These are phyloP conservation scores for Fusarium duplospermum DNA, from an alignment of 2,329 filamentous ascomycete species.

Conservation along the genomic window DNA sequence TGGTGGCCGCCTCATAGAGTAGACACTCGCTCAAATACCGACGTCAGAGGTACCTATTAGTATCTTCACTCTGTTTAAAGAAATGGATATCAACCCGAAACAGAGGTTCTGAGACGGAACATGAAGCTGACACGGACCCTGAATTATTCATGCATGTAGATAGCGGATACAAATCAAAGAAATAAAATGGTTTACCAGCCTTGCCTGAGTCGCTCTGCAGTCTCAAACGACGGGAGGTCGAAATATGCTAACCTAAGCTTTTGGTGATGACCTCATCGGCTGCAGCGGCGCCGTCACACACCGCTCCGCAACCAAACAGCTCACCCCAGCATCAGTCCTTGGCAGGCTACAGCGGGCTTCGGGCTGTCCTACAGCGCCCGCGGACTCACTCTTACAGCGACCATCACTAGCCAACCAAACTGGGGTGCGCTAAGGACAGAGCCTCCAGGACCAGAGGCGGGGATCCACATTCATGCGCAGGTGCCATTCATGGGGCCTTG, in stretches of 20 bases:
- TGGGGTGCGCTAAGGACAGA: conserved; percentile 14
- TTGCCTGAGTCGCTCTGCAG: background rate
- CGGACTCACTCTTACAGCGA: conserved; percentile 12
- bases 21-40: background rate
- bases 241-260: conserved; percentile 27
- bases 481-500: background rate
- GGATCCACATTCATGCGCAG: conserved; percentile 27
- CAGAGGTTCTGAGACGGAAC: background rate
- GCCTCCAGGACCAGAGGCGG: conserved; percentile 5
- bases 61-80: background rate
- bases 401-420: conserved; percentile 33
- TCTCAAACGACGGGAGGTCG: conserved; percentile 4
- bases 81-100: background rate
- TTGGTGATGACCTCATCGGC: conserved; percentile 41
- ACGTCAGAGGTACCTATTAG: background rate
- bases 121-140: background rate
- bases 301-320: conserved; percentile 12
- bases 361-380: background rate
- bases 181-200: background rate
- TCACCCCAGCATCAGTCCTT: background rate
- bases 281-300: conserved; percentile 24
- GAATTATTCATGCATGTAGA: background rate
- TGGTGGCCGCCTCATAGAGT: background rate
- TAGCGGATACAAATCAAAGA: background rate
- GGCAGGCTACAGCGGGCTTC: background rate